Evolutionary conservation across 2,329 filamentous ascomycete genomes (phyloP), one percentile per base, ranked within the genome.

Genomic region (Cytospora schulzeri): DNA sequence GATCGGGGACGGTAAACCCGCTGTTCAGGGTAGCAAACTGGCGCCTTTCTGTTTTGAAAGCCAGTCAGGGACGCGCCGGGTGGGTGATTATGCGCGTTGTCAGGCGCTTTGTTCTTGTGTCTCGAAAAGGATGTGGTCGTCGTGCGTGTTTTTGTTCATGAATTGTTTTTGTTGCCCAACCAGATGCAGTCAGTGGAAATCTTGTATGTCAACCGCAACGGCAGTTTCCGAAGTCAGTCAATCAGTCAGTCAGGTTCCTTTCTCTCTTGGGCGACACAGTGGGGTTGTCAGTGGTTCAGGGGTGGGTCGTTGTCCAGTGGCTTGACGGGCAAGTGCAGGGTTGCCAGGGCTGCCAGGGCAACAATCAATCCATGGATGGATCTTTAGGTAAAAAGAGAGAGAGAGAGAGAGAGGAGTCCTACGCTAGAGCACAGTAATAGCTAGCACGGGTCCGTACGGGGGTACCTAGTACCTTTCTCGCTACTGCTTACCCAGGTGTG

Each of bases 131-230:
- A 24, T 51, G 61, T 58, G 54, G 29, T 22, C 50, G 28, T 51
- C 24, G 22, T 22, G 14, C 50, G 48, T 55, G 19, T 29, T 35
- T 24, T 11, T 56, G 62, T 35, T 11, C 45, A 52, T 38, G 28
- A 29, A 50, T 60, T 61, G 57, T 62, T 64, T 64, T 64, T 51
- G 53, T 58, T 38, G 54, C 50, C 28, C 22, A 24, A 48, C n/a
- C 45, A 24, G 19, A 22, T 12, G 61, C 52, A 26, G 28, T 15
- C 38, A 48, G 52, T 38, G 57, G 62, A 65, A 62, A 57, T 62
- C 19, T 65, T 57, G 58, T 41, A 56, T 58, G 55, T 50, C 29
- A 33, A 57, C 57, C 29, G 57, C 62, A 60, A 50, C 62, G 35
- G 56, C 56, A 64, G 41, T 58, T 48, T 38, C 45, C 45, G 45